Conservation (phyloP, 1,284 basidiomycete species). For the Porodaedalea pini region DNA sequence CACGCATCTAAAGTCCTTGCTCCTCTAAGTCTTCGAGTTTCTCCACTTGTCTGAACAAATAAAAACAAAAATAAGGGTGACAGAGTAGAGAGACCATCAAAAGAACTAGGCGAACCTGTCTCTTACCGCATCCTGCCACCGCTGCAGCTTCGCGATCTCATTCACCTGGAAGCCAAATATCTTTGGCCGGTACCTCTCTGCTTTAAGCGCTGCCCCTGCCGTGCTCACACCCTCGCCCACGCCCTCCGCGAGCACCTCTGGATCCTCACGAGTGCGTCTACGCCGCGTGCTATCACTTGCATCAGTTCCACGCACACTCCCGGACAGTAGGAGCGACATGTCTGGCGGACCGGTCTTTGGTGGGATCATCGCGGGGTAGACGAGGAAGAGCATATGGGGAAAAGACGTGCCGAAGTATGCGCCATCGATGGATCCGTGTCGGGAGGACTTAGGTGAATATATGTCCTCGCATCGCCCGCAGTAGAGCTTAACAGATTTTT, state of each 20-base stretch:
- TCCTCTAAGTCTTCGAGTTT: slow-evolving; percentile 46
- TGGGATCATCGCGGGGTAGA: slow-evolving; percentile 88
- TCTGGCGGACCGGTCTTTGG: slow-evolving; percentile 71
- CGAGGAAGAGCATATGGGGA: slow-evolving; percentile 92
- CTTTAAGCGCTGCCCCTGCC: slow-evolving; percentile 77
- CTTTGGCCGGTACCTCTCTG: slow-evolving; percentile 83
- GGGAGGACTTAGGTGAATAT: slow-evolving; percentile 91
- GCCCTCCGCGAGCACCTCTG: slow-evolving; percentile 46
- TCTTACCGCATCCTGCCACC: slow-evolving; percentile 89
- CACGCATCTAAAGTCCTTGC: slow-evolving; percentile 15
- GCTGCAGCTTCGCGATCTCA: slow-evolving; percentile 86
- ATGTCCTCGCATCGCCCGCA: slow-evolving; percentile 96
- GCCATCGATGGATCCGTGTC: slow-evolving; percentile 93
- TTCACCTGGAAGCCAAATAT: slow-evolving; percentile 95
- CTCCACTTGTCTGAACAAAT: slow-evolving; percentile 40
- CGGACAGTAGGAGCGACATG: slow-evolving; percentile 27
- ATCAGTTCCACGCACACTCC: slow-evolving; percentile 29
- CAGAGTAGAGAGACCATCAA: background rate
- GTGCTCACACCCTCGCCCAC: slow-evolving; percentile 67
- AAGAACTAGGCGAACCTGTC: slow-evolving; percentile 60
- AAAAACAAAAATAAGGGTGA: background rate
- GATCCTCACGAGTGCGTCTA: slow-evolving; percentile 48
- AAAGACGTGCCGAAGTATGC: slow-evolving; percentile 97
- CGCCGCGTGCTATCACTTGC: slow-evolving; percentile 38
- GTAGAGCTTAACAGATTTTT: slow-evolving; percentile 96